phyloP scores from a whole-genome alignment of 73 alveolate genomes.

The Loxodes magnus region DNA sequence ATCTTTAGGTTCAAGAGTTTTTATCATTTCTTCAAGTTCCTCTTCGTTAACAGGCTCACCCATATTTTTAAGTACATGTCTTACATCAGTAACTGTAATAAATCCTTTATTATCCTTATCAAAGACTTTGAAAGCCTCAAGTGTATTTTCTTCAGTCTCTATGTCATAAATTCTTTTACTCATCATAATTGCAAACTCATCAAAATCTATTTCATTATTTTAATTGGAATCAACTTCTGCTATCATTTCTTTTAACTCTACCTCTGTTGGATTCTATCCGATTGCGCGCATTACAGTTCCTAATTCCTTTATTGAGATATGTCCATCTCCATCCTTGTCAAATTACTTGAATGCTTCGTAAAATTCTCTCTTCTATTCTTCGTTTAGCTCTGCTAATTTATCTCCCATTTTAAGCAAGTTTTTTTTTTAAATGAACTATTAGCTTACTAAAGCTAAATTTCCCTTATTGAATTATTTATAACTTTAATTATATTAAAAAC shows the following conservation, averaged over 20 bases:
- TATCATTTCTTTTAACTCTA: conserved; percentile 75
- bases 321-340: conserved; percentile 95
- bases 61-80: conserved; percentile 68
- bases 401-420: too few relatives aligned
- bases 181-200: conserved; percentile 60
- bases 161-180: conserved; percentile 44
- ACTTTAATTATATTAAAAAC: too few relatives aligned
- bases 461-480: too few relatives aligned
- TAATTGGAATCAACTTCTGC: conserved; percentile 74
- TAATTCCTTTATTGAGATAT: conserved; percentile 83
- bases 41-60: conserved; percentile 74
- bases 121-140: conserved; percentile 97
- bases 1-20: conserved; percentile 84
- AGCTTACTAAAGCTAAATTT: too few relatives aligned
- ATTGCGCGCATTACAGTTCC: conserved; percentile 90
- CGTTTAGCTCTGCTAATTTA: conserved; percentile 48
- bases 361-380: conserved; percentile 81
- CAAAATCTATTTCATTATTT: conserved; percentile 70
- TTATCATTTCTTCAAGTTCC: conserved; percentile 86
- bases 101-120: conserved; percentile 89
- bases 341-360: conserved; percentile 87
- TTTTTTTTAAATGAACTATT: too few relatives aligned
- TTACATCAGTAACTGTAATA: conserved; percentile 68
- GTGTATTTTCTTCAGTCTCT: conserved; percentile 95
- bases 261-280: conserved; percentile 95